Base-by-base conservation (phyloP, 2,329 filamentous ascomycete genomes). In the Cadophora sp. region DNA sequence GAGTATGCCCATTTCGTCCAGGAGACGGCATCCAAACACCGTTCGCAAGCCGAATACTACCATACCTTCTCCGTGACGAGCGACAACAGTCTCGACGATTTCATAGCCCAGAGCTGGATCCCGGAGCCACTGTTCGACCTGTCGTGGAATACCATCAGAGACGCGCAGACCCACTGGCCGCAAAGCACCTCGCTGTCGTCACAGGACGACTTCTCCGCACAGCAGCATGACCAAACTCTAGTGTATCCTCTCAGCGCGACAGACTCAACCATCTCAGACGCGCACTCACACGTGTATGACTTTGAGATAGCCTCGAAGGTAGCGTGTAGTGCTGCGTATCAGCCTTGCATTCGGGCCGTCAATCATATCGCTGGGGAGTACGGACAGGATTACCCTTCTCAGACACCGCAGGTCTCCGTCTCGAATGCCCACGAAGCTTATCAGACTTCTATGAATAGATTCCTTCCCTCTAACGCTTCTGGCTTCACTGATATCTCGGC, bases 91-190 rank as follows among this genome's bases (percentile, higher is more conserved):
- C 27, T 43, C 61, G 41, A 53, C 3, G 61, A 48, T 9, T 58
- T 33, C 24, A 58, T 64, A 13, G 48, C 51, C n/a, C 50, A 64
- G n/a, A 58, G 50, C 41, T 64, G 61, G 61, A 55, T 56, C n/a
- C 61, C 61, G 1, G 55, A 58, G 36, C 55, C 55, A 18, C n/a
- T 24, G 8, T 39, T 58, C 4, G 55, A 58, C 5, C 33, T 58
- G 4, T 58, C 55, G 5, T 58, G 55, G 55, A 43, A 58, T 18
- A 20, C 22, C 20, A 24, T 58, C 3, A 36, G 36, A 24, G 36
- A 41, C 13, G 20, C 33, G 13, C 55, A 58, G 55, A 20, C 39
- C 36, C 53, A 39, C 18, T 41, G 55, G 55, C 55, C 22, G 33
- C 55, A 43, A 14, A 22, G 30, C 9, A 39, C 20, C 11, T 39